A percentile compares a stretch with the other conserved stretches of the same genome.
These are phyloP conservation scores for Amanita rubescens DNA, from an alignment of 768 basidiomycete genomes.

Conservation along the genomic window DNA sequence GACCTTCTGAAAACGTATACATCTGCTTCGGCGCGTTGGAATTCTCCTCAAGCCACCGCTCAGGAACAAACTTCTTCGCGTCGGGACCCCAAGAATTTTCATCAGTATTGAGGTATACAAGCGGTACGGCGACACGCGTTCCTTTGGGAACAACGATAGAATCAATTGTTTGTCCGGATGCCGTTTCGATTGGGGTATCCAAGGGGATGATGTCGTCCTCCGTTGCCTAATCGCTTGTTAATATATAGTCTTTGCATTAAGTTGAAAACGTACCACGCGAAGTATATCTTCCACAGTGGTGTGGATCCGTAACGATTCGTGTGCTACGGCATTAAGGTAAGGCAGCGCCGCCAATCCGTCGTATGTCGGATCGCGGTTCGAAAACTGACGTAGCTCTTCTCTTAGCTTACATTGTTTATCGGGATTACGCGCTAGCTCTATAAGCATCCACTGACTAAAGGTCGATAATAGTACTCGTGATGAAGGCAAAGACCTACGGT, in stretches of 20 bases:
- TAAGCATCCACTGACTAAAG: constrained; percentile 15
- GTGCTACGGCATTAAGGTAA: constrained; percentile 33
- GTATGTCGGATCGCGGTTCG: constrained; percentile 27
- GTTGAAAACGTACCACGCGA: constrained; percentile 20
- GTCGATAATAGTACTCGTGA: neutral
- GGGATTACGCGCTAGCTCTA: constrained; percentile 16
- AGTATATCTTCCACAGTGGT: constrained; percentile 22
- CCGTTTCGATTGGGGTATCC: constrained; percentile 20
- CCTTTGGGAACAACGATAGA: constrained; percentile 18
- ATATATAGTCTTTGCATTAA: neutral
- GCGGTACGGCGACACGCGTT: constrained; percentile 18
- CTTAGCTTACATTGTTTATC: constrained; percentile 13
- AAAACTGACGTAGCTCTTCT: constrained; percentile 12
- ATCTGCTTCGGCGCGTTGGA: constrained; percentile 20
- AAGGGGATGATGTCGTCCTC: constrained; percentile 33
- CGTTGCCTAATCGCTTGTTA: constrained; percentile 19
- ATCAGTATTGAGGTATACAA: constrained; percentile 27
- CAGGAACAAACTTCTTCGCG: constrained; percentile 34
- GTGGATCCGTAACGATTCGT: constrained; percentile 32
- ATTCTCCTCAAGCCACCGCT: constrained; percentile 31
- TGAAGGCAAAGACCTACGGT: neutral
- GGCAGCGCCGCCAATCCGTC: constrained; percentile 36
- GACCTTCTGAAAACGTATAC: no score
- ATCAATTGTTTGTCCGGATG: no score
- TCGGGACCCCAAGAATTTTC: constrained; percentile 35